Base-by-base conservation (phyloP, 2,329 filamentous ascomycete species). In the Nothophoma quercina region DNA sequence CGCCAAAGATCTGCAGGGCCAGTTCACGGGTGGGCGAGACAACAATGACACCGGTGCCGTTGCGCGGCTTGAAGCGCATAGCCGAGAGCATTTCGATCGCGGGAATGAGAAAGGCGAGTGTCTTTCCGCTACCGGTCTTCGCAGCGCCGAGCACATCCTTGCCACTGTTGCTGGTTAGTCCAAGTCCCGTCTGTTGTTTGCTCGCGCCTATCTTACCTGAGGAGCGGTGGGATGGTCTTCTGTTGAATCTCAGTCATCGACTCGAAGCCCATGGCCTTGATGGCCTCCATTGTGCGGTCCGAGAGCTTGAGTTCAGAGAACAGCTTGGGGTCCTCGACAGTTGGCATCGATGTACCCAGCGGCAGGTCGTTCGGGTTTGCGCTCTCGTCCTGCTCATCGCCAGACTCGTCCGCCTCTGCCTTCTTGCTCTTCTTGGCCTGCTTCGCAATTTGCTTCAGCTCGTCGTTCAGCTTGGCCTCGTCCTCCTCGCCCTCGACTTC, bases 111-210 rank as follows among this genome's bases (percentile, higher is more conserved):
- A 99, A 99, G 3, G 93, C 89, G 55, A 98, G 78, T 1, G 95
- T 99, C 81, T 99, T 99, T 72, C 95, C 95, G 18, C 91, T 96
- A 34, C 93, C 93, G 3, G 93, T 97, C 82, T 98, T 98, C 42
- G 95, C 95, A 25, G 93, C 93, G 67, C 95, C 95, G 35, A 99
- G 84, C 18, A 98, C 90, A 78, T 98, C 93, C 71, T 89, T 88
- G 59, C 95, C 95, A 33, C 63, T 63, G 18, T 16, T 0, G 1
- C 7, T 3, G 26, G 48, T 61, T 41, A 63, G 54, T 8, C 9
- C 4, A 3, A 4, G 15, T 1, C 6, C 9, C 4, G 3, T 10
- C 5, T 21, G 15, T 25, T 7, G 15, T 6, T n/a, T n/a, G n/a
- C 13, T 6, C 26, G 15, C 3, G 16, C 19, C 7, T 12, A 4